Evolutionary conservation across 2,329 filamentous ascomycete species (phyloP).

Genomic region (Xylariaceae sp.): DNA sequence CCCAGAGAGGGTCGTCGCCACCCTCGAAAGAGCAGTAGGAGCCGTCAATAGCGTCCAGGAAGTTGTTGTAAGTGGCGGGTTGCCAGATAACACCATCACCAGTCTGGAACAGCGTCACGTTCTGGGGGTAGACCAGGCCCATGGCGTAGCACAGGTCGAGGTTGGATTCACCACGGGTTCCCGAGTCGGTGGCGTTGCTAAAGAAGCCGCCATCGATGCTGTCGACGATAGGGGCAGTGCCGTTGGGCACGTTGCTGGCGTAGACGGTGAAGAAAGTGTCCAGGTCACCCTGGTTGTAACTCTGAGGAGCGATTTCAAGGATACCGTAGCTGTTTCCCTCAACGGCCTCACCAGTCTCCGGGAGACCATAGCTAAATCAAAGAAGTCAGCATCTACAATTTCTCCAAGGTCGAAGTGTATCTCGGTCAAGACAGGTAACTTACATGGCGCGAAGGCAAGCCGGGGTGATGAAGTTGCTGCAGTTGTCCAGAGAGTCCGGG

Average conservation of each 20-base stretch:
- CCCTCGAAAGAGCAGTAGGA: slow-evolving; percentile 15
- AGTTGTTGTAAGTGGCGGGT: slow-evolving; percentile 38
- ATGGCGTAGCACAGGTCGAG: slow-evolving; percentile 53
- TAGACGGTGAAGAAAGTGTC: slow-evolving; percentile 12
- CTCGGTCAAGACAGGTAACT: background rate
- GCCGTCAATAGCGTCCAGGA: slow-evolving; percentile 21
- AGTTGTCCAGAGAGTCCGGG: background rate
- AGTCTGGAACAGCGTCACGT: slow-evolving; percentile 44
- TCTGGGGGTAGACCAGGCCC: slow-evolving; percentile 48
- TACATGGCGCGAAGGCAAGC: slow-evolving; percentile 13
- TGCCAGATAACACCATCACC: slow-evolving; percentile 33
- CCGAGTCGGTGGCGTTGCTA: background rate
- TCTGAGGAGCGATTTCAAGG: slow-evolving; percentile 9
- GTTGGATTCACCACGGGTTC: slow-evolving; percentile 41
- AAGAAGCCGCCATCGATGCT: slow-evolving; percentile 12
- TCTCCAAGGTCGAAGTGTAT: background rate
- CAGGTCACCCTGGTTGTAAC: slow-evolving; percentile 9
- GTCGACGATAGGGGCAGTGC: slow-evolving; percentile 10
- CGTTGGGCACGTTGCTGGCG: slow-evolving; percentile 3
- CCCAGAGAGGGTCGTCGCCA: slow-evolving; percentile 7
- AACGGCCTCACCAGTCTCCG: background rate
- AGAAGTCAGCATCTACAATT: background rate
- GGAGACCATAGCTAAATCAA: slow-evolving; percentile 2
- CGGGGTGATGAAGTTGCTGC: slow-evolving; percentile 5
- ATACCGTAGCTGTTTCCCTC: slow-evolving; percentile 12